Evolutionary conservation across 352 stramenopile species (phyloP), one percentile per base, ranked within the genome.

Genomic region (Phytophthora litchii): DNA sequence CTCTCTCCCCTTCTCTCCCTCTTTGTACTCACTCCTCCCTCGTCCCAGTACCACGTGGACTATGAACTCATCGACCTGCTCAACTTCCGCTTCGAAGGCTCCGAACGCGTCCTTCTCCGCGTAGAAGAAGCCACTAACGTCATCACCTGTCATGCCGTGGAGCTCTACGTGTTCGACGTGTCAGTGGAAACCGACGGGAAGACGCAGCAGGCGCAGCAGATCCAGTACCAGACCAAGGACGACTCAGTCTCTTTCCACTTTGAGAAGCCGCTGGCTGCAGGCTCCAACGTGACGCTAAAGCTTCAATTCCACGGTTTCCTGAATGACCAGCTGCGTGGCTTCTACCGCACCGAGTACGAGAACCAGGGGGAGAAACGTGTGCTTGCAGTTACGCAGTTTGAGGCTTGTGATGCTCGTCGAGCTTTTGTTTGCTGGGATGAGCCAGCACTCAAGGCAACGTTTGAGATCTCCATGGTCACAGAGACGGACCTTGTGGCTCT

Each of bases 361-460:
- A 78, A 95, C 41, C 75, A 98, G 17, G 83, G 90, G 10, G 80
- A 97, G 59, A 88, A 82, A 50, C 94, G 96, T 55, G 86, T 97
- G 66, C 97, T 99, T 59, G 96, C 95, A 1, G 95, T 93, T 53
- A 91, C 82, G 61, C 80, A 92, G 60, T 93, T 92, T 45, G 75
- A 86, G 61, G 85, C 87, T 19, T 89, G 90, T 50, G 86, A 97
- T 57, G 87, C 89, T 19, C 86, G 96, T 47, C 85, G 94, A 16
- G 96, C 94, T 40, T 99, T 99, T 61, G 96, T 98, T 12, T 99
- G 97, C 78, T 98, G 96, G 87, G 97, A 99, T 66, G 97, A 99
- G 75, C 97, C 97, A 3, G 87, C 92, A 23, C 77, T 97, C 21
- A 99, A 99, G 72, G 96, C 97, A 8, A 85, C 80, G 1, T 99